These are phyloP conservation scores for Golubevia sp. DNA, from an alignment of 1,284 basidiomycete species.

Conservation along the genomic window DNA sequence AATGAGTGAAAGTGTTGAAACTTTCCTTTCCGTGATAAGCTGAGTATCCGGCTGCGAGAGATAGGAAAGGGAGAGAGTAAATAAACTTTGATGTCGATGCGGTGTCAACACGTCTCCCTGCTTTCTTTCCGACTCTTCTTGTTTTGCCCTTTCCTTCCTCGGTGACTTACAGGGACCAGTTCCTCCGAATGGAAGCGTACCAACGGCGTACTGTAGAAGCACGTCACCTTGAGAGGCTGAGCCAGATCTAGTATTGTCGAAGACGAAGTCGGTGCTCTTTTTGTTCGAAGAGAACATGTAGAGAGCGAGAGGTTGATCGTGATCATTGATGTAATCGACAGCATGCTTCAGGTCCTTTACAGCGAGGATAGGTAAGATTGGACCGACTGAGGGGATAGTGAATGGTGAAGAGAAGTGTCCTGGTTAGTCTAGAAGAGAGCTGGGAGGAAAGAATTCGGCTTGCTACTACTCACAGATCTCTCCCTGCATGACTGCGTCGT, in stretches of 20 bases:
- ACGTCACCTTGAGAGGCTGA: conserved; percentile 34
- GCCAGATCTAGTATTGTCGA: conserved; percentile 45
- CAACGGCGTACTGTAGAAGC: conserved; percentile 65
- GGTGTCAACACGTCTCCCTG: too few relatives aligned
- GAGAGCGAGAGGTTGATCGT: conserved; percentile 76
- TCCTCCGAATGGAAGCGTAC: conserved; percentile 68
- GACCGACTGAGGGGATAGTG: conserved; percentile 69
- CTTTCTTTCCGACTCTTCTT: too few relatives aligned
- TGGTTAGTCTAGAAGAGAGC: too few relatives aligned
- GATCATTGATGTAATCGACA: conserved; percentile 53
- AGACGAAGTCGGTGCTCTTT: conserved; percentile 68
- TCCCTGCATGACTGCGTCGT: conserved; percentile 69
- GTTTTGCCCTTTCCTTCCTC: too few relatives aligned
- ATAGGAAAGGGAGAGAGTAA: too few relatives aligned
- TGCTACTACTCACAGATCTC: conserved; percentile 69
- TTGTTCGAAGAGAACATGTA: conserved; percentile 75
- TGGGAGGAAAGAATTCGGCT: background rate
- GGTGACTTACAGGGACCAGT: conserved; percentile 64
- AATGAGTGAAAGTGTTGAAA: conserved; percentile 67
- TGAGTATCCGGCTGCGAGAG: conserved; percentile 63
- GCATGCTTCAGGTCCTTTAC: conserved; percentile 64
- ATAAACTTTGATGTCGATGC: background rate
- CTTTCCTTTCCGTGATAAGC: conserved; percentile 64
- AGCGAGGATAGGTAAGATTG: conserved; percentile 76
- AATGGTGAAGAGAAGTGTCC: background rate